Percentiles rank a stretch among this genome's conserved stretches.
Conservation (phyloP, 2,329 filamentous ascomycete species). For the Pseudomassariella vexata region DNA sequence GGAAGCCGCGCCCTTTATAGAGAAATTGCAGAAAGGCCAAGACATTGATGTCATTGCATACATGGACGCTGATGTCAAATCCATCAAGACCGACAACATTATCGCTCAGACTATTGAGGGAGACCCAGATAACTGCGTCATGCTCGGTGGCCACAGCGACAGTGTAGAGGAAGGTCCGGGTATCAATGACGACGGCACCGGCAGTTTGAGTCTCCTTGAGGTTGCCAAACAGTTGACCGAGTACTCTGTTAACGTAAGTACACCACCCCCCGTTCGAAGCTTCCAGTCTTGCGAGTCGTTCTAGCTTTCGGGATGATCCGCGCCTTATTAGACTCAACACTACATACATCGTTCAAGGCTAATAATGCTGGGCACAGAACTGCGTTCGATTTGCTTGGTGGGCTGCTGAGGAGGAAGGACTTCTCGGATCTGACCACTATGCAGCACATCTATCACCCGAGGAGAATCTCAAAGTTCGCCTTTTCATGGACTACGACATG, state of each 20-base stretch:
- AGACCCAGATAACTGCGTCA: slow-evolving; percentile 58
- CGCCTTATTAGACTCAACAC: too few species aligned
- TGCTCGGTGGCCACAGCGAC: slow-evolving; percentile 61
- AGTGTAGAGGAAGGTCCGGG: slow-evolving; percentile 59
- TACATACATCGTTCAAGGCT: too few species aligned
- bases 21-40: slow-evolving; percentile 45
- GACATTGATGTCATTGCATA: slow-evolving; percentile 50
- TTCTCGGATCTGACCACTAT: slow-evolving; percentile 59
- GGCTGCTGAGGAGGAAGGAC: slow-evolving; percentile 61
- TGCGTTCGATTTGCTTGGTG: slow-evolving; percentile 65
- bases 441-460: slow-evolving; percentile 45
- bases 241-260: slow-evolving; percentile 52
- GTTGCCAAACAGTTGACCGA: slow-evolving; percentile 53
- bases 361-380: too few species aligned
- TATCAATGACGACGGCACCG: slow-evolving; percentile 75
- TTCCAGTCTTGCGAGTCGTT: too few species aligned
- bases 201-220: slow-evolving; percentile 56
- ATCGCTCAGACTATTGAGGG: slow-evolving; percentile 54
- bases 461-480: slow-evolving; percentile 57
- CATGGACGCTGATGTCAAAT: slow-evolving; percentile 51
- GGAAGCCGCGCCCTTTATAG: slow-evolving; percentile 51
- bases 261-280: too few species aligned
- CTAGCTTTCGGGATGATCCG: too few species aligned
- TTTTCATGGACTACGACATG: slow-evolving; percentile 70
- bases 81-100: slow-evolving; percentile 52